Evolutionary conservation across 805 yeast genomes (phyloP).

Genomic region (Metschnikowia baotianmanensis): DNA sequence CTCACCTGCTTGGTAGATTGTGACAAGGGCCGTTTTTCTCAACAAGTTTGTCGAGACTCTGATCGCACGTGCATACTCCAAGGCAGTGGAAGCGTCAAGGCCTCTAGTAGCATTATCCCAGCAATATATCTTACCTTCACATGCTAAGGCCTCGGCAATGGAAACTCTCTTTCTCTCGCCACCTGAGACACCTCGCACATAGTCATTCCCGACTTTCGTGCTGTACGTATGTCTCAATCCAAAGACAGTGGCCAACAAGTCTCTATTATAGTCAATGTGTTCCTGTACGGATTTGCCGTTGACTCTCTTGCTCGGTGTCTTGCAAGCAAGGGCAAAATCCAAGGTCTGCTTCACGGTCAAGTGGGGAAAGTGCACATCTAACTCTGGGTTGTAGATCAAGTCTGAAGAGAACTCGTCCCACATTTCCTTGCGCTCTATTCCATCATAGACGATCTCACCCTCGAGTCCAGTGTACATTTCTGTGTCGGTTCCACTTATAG

Average conservation of each 20-base stretch:
- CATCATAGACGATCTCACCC: slow-evolving; percentile 53
- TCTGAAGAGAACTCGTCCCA: slow-evolving; percentile 55
- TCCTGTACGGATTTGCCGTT: slow-evolving; percentile 46
- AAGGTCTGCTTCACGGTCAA: slow-evolving; percentile 73
- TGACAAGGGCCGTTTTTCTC: slow-evolving; percentile 18
- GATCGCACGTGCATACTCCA: slow-evolving; percentile 30
- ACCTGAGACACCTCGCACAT: slow-evolving; percentile 45
- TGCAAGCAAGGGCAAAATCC: slow-evolving; percentile 64
- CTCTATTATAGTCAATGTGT: slow-evolving; percentile 38
- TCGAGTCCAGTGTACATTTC: slow-evolving; percentile 24
- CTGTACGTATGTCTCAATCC: slow-evolving; percentile 30
- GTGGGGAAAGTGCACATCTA: slow-evolving; percentile 75
- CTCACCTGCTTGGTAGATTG: slow-evolving; percentile 31
- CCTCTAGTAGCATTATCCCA: slow-evolving; percentile 38
- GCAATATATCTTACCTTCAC: slow-evolving; percentile 23
- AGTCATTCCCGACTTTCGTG: slow-evolving; percentile 34
- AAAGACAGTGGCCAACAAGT: slow-evolving; percentile 29
- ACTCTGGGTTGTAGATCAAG: slow-evolving; percentile 55
- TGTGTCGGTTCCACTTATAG: slow-evolving; percentile 28
- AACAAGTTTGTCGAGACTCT: slow-evolving; percentile 24
- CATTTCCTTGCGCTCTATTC: slow-evolving; percentile 57
- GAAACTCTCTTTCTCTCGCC: slow-evolving; percentile 31
- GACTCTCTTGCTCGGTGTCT: slow-evolving; percentile 58
- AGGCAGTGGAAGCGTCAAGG: slow-evolving; percentile 33
- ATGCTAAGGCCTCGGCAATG: slow-evolving; percentile 32